Evolutionary conservation across 371 early-diverging fungal genomes (phyloP), one percentile per base, ranked within the genome.

Genomic region (Mucor lusitanicus): DNA sequence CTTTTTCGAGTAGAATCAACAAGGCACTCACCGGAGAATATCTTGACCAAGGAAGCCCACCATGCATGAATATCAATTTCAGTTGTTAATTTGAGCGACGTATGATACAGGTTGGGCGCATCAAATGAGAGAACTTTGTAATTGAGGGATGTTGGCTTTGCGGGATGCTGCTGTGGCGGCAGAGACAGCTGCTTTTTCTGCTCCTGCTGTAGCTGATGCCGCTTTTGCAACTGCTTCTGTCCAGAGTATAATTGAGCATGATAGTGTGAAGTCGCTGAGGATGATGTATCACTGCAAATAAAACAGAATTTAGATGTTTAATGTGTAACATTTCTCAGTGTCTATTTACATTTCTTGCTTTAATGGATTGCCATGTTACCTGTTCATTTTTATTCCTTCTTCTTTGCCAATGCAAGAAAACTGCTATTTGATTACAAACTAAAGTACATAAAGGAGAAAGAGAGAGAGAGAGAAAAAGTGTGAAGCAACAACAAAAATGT

Each of bases 21-120:
- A n/a, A n/a, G n/a, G n/a, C 32, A 63, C 23, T 57, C 33, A 44
- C 74, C 73, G 19, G 77, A 69, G 17, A 84, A 70, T 40, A 84
- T 74, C 30, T 80, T 75, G 15, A 80, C 73, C 15, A 82, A 64
- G 1, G 80, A 58, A 12, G 64, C 40, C 84, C 84, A 84, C 84
- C 84, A 84, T 17, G 74, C 73, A 69, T 77, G 73, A 19, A 82
- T 69, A 40, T 80, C 78, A 32, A 70, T 73, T 67, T 84, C 84
- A n/a, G 73, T 69, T 1, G 79, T 72, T 13, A 84, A 64, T 40
- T 74, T 69, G 27, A 84, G 63, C 3, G 82, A 78, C 1, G 84
- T 82, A n/a, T 71, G 72, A 57, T 84, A 84, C 46, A 84, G 55
- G 48, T 81, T 84, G 11, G 84, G 81, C 3, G 81, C 75, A 60